Base-by-base conservation (phyloP, 441 rosid genomes). In the Populus trichocarpa region DNA sequence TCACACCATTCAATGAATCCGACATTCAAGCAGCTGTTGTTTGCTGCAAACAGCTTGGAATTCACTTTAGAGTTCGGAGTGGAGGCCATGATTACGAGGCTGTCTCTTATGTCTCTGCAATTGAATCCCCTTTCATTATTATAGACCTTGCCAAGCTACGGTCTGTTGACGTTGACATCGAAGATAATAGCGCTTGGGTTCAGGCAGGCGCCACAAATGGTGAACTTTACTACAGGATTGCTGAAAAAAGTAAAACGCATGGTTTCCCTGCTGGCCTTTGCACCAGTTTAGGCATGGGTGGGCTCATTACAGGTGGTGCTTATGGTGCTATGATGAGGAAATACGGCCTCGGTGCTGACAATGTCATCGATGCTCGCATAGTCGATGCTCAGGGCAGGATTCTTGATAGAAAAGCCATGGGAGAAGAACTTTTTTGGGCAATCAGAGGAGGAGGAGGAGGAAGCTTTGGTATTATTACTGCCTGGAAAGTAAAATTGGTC, bases 61-160 rank as follows among this genome's bases (percentile, higher is more conserved):
- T 90, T 9, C 92, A 87, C n/a, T 67, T 78, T 89, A n/a, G 80
- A 75, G 84, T 84, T 10, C 88, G 91, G 4, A 90, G 94, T 9
- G 91, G 89, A 2, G 94, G 92, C 66, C 91, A 89, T 77, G 93
- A 87, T 69, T 90, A 87, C 61, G 90, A 90, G 80, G 93, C 87
- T 22, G 73, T 88, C 5, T 90, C 90, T 7, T 88, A 84, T 33
- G 87, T 83, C 35, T 86, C 93, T 18, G 67, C 77, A 77, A 72
- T 78, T 1, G 88, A 84, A 3, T 67, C 82, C 18, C 93, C 90
- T 23, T 90, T 90, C 74, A 42, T 87, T 1, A 3, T 90, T 1
- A 71, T 87, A 8, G 94, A 90, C 72, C 84, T 89, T 22, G 8
- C 75, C 4, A 85, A 50, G 7, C n/a, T 50, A 14, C 59, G 59